Base-by-base conservation (phyloP, 495 filamentous ascomycete genomes). In the Poronia punctata region DNA sequence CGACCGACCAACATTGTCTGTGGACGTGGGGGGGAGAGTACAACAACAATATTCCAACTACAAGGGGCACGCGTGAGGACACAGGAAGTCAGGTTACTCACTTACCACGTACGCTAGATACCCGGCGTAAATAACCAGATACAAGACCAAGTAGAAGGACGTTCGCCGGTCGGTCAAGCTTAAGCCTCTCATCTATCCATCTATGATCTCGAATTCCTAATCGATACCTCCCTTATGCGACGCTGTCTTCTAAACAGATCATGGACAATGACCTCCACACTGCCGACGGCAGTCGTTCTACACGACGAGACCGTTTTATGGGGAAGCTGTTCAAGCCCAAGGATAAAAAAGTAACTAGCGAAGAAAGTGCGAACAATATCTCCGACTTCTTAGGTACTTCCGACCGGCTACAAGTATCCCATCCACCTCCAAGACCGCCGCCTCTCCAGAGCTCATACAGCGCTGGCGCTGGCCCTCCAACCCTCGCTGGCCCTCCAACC, bases 301-400 rank as follows among this genome's bases (percentile, higher is more conserved):
- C 64, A 31, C 67, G 57, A 45, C 55, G 65, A 46, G 64, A 63
- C 44, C 64, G 66, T 33, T 38, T 72, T 12, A 72, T 72, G 62
- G 69, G 69, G 29, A 71, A 69, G 56, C 51, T 72, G 20, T 72
- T 72, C 43, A 64, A 64, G 31, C 39, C 54, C 16, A 65, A 56
- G 29, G 65, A 69, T 1, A 59, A 56, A 24, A 71, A 71, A 53
- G 22, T 57, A 14, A 54, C 62, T 8, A 59, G 54, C 37, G 64
- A 65, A 40, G 57, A 59, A 33, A 60, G 48, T 51, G 49, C 53
- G 31, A 55, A 49, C 38, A 57, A 64, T 21, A 49, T 72, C 39
- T 61, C 66, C 32, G 61, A 65, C 49, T 72, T 72, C 42, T 51
- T 72, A 7, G 68, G 66, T 16, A 46, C 59, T 16, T 56, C 64